Evolutionary conservation across 139 green algal species (phyloP), one percentile per base, ranked within the genome.

Genomic region (Axilococcus clingmanii): DNA sequence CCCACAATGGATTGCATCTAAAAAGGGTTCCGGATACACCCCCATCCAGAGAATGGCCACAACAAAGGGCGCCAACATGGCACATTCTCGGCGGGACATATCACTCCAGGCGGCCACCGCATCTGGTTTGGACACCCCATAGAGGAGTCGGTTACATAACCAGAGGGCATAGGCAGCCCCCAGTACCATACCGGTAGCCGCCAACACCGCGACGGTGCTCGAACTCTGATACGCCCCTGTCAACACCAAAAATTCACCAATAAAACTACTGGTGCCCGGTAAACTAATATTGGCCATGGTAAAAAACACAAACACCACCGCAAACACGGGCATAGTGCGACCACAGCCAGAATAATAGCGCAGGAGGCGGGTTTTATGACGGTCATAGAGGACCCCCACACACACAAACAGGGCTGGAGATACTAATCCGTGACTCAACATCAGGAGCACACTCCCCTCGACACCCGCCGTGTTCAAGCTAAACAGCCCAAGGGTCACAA

Each of bases 401-500:
- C 67, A 70, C 44, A 79, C 66, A 66, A 85, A 85, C 20, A 83
- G 54, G 32, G 77, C 77, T 32, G 74, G 71, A 27, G 65, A 78
- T 30, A 80, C 68, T 51, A 85, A 48, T 37, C 76, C 77, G 51
- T 83, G 77, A 68, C 63, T 75, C 37, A 83, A 31, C 67, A 83
- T 81, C 47, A 83, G 42, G 22, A 83, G 69, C 60, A 76, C 65
- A 68, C 48, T 69, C 34, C 74, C 69, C 55, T 75, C 70, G 57
- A 83, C 68, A 59, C 74, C 77, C 60, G 77, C 55, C 27, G 64
- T 63, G 54, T 78, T 84, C 24, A 82, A 47, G 44, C 50, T 80
- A 67, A 82, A 84, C n/a, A 80, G 44, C 19, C 71, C 75, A 43
- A 81, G 41, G 22, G 66, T 78, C 23, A 84, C 74, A 64, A 80